Conservation (phyloP, 2,329 filamentous ascomycete species). For the Trichoderma citrinoviride region DNA sequence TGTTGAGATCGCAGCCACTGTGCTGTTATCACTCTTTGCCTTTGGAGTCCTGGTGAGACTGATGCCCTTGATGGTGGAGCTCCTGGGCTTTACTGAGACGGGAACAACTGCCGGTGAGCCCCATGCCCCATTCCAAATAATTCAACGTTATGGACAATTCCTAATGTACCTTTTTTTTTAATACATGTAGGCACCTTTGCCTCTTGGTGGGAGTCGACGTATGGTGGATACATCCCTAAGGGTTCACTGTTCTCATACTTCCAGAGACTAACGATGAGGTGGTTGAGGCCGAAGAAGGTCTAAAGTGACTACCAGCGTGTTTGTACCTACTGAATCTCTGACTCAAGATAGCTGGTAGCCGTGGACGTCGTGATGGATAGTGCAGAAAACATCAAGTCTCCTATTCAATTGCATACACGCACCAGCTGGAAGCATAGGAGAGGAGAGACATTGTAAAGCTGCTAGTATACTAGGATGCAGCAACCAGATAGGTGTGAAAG, state of each 20-base stretch:
- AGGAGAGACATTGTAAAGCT: too few relatives aligned
- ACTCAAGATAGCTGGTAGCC: too few relatives aligned
- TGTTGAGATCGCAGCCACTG: neutral
- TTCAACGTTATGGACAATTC: neutral
- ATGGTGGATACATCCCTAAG: neutral
- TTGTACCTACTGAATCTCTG: too few relatives aligned
- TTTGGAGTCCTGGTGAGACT: slow-evolving; percentile 9
- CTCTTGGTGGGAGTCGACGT: neutral
- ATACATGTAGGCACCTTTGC: neutral
- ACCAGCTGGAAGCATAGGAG: too few relatives aligned
- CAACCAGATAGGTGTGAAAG: too few relatives aligned
- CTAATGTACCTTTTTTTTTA: neutral
- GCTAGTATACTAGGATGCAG: too few relatives aligned
- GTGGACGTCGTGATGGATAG: too few relatives aligned
- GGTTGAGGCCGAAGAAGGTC: neutral
- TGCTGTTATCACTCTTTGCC: neutral
- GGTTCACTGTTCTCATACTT: slow-evolving; percentile 1
- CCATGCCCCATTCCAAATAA: neutral
- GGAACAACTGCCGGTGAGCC: slow-evolving; percentile 4
- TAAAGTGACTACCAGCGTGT: neutral
- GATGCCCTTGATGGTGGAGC: neutral
- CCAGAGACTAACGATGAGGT: neutral
- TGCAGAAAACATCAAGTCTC: too few relatives aligned
- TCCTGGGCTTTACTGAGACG: neutral
- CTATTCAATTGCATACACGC: too few relatives aligned